Percentiles rank a stretch among this genome's conserved stretches.
These are phyloP conservation scores for Globisporangium middletonii DNA, from an alignment of 352 stramenopile genomes.

Conservation along the genomic window DNA sequence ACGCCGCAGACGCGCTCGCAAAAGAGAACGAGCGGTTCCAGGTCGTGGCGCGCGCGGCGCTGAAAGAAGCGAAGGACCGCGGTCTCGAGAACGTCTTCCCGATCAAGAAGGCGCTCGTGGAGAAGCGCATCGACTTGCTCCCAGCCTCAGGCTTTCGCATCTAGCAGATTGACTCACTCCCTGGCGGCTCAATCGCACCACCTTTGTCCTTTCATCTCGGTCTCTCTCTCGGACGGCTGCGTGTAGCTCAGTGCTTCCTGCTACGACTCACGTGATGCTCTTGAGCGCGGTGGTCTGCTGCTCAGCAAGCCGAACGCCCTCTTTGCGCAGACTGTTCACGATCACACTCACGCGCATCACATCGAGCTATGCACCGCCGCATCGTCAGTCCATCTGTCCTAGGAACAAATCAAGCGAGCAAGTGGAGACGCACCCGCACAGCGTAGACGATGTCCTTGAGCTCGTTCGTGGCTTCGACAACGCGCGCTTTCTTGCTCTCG, in stretches of 20 bases:
- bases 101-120: conserved; percentile 63
- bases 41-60: conserved; percentile 38
- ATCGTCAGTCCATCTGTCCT: background rate
- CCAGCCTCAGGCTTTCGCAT: conserved; percentile 67
- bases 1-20: conserved; percentile 26
- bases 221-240: background rate
- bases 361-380: conserved; percentile 29
- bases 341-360: conserved; percentile 58
- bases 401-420: background rate
- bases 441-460: conserved; percentile 45
- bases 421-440: conserved; percentile 25
- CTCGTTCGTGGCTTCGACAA: conserved; percentile 26
- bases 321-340: conserved; percentile 60
- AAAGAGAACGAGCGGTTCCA: conserved; percentile 60
- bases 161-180: conserved; percentile 15
- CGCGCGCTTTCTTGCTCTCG: conserved; percentile 29
- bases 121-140: conserved; percentile 69
- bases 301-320: conserved; percentile 64
- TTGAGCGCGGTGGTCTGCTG: conserved; percentile 69
- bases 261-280: conserved; percentile 29
- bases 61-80: conserved; percentile 51
- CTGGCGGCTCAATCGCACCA: background rate
- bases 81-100: conserved; percentile 61
- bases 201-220: background rate
- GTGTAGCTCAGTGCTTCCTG: background rate